These are phyloP conservation scores for Epicoccum nigrum DNA, from an alignment of 2,329 filamentous ascomycete genomes.

Conservation along the genomic window DNA sequence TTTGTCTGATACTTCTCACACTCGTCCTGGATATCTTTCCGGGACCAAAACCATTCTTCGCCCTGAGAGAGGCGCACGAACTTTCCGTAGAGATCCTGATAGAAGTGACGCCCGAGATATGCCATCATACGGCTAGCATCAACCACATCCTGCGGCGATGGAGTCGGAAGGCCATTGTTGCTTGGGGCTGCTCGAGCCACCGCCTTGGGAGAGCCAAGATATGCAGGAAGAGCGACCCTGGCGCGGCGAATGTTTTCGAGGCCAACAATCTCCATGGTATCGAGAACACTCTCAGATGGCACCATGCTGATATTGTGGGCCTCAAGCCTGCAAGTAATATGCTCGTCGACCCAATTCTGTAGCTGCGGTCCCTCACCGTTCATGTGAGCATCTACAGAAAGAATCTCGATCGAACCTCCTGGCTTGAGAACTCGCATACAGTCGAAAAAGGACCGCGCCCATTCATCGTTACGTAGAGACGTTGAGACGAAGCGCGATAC, in stretches of 20 bases:
- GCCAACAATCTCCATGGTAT: slow-evolving; percentile 38
- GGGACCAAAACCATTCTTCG: slow-evolving; percentile 37
- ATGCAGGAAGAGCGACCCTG: slow-evolving; percentile 32
- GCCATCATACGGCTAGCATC: slow-evolving; percentile 36
- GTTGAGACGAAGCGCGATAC: slow-evolving; percentile 34
- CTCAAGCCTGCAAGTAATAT: slow-evolving; percentile 29
- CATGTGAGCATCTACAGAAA: slow-evolving; percentile 34
- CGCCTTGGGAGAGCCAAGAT: slow-evolving; percentile 18
- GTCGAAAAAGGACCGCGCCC: slow-evolving; percentile 37
- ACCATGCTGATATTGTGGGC: slow-evolving; percentile 30
- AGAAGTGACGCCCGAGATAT: slow-evolving; percentile 34
- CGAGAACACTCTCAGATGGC: slow-evolving; percentile 34
- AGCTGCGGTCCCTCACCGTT: slow-evolving; percentile 31
- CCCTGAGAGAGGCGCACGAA: slow-evolving; percentile 25
- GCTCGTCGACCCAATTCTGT: slow-evolving; percentile 32
- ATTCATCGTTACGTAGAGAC: slow-evolving; percentile 33
- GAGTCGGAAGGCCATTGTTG: slow-evolving; percentile 14
- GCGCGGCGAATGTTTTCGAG: slow-evolving; percentile 36
- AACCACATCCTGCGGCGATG: slow-evolving; percentile 27
- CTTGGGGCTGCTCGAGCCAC: slow-evolving; percentile 12
- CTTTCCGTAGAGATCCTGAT: slow-evolving; percentile 31
- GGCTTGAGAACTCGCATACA: slow-evolving; percentile 38
- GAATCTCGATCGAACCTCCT: slow-evolving; percentile 35
- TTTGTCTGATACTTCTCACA: slow-evolving; percentile 34
- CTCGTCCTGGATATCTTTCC: slow-evolving; percentile 30